phyloP scores from a whole-genome alignment of 768 basidiomycete genomes.

The Boletus barrowsii region DNA sequence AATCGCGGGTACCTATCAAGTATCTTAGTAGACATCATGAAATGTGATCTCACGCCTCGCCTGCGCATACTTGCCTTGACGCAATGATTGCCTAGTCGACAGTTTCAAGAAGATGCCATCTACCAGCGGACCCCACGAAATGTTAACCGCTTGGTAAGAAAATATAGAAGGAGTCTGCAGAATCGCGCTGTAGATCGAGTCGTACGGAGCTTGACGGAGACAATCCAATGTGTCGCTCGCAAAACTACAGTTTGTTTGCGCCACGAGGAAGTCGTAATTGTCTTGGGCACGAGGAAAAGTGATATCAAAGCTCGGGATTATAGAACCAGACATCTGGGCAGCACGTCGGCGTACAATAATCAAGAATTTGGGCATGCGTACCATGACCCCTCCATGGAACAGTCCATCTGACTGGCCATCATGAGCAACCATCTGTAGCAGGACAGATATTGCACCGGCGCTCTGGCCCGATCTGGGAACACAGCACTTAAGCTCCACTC shows the following conservation, averaged over 20 bases:
- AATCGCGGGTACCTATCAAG: neutral
- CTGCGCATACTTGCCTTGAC: constrained; percentile 33
- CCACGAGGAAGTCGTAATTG: constrained; percentile 15
- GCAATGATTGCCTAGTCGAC: neutral
- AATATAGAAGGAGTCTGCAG: constrained; percentile 3
- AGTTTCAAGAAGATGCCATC: constrained; percentile 1
- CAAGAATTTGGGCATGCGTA: neutral
- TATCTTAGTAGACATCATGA: neutral
- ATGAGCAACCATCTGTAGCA: constrained; percentile 4
- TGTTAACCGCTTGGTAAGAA: constrained; percentile 10
- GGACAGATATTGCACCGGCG: neutral
- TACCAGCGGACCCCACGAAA: constrained; percentile 10
- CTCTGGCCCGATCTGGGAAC: neutral
- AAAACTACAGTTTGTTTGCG: constrained; percentile 7
- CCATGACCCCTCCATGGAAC: constrained; percentile 21
- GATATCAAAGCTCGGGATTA: neutral
- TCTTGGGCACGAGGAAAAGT: constrained; percentile 1
- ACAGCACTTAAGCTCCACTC: neutral
- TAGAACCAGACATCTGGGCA: constrained; percentile 16
- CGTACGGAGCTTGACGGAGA: constrained; percentile 15
- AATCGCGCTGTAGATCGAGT: constrained; percentile 8
- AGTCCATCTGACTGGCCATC: constrained; percentile 11
- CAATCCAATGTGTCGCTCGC: constrained; percentile 14
- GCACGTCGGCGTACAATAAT: neutral
- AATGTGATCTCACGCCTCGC: constrained; percentile 4